Conservation (phyloP, 2,329 filamentous ascomycete species). For the Fusarium citri region DNA sequence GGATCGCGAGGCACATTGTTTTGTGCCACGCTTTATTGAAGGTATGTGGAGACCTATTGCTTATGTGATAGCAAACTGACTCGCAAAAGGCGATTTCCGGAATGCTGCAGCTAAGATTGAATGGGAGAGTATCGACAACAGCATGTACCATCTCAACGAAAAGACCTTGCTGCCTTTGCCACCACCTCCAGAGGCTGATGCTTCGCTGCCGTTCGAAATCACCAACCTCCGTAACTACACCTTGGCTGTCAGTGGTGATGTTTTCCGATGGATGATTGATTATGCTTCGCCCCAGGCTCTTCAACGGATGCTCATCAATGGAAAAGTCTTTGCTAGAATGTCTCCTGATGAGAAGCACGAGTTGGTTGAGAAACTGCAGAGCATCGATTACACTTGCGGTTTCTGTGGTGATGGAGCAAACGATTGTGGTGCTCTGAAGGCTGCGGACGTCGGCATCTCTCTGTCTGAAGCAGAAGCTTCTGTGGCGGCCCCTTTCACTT, state of each 20-base stretch:
- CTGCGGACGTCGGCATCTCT: constrained; percentile 96
- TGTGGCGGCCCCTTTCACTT: constrained; percentile 97
- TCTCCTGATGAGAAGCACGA: constrained; percentile 99
- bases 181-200: constrained; percentile 76
- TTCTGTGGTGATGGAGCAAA: constrained; percentile 99
- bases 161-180: constrained; percentile 82
- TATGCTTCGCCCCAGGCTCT: constrained; percentile 85
- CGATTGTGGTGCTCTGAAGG: constrained; percentile 95
- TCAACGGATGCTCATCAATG: constrained; percentile 84
- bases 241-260: constrained; percentile 89
- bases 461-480: constrained; percentile 97
- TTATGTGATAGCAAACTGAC: constrained; percentile 22
- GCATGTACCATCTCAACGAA: constrained; percentile 79
- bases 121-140: constrained; percentile 97
- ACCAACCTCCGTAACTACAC: constrained; percentile 86
- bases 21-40: constrained; percentile 87
- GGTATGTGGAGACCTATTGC: constrained; percentile 56
- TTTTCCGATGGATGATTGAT: constrained; percentile 96
- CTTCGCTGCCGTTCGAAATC: constrained; percentile 87
- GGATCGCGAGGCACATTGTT: constrained; percentile 85
- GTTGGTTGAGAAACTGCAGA: constrained; percentile 95
- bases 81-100: constrained; percentile 69
- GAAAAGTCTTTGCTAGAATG: constrained; percentile 97
- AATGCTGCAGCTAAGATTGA: constrained; percentile 78
- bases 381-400: constrained; percentile 92